Conservation (phyloP, 2,329 filamentous ascomycete species). For the Calonectria honghensis region DNA sequence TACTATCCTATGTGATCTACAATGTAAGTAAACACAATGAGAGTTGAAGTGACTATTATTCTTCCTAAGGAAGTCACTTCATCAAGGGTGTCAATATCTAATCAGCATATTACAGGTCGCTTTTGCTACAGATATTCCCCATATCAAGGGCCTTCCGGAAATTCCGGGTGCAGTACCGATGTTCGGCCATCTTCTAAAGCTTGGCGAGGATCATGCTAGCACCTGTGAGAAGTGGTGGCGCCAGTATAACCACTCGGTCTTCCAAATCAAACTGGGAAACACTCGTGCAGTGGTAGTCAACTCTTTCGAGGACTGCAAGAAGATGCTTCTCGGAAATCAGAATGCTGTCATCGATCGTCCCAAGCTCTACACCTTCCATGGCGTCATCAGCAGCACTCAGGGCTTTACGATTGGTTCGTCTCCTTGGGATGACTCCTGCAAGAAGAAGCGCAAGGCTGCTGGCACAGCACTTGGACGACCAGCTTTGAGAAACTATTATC, state of each 20-base stretch:
- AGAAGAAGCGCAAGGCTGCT: conserved; percentile 71
- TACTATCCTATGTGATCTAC: conserved; percentile 19
- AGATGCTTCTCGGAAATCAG: conserved; percentile 69
- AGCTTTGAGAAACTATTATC: conserved; percentile 67
- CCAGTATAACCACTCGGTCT: conserved; percentile 62
- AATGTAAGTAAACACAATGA: not conserved
- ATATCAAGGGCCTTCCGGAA: conserved; percentile 69
- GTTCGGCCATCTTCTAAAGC: conserved; percentile 69
- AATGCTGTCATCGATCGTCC: conserved; percentile 70
- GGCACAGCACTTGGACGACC: conserved; percentile 67
- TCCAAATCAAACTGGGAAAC: conserved; percentile 69
- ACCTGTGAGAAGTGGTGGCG: conserved; percentile 71
- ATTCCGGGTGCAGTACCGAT: conserved; percentile 70
- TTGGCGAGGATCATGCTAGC: conserved; percentile 72
- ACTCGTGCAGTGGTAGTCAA: conserved; percentile 72
- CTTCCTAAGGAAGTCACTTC: too few species aligned
- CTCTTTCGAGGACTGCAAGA: conserved; percentile 71
- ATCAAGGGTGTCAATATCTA: not conserved
- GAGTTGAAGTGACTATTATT: not conserved
- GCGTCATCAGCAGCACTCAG: conserved; percentile 70
- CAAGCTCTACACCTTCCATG: conserved; percentile 72
- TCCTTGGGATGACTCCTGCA: conserved; percentile 72
- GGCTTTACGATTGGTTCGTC: conserved; percentile 74
- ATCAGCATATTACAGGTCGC: conserved; percentile 42
- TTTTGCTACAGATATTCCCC: conserved; percentile 66